These are phyloP conservation scores for Leccinum glutinopallens DNA, from an alignment of 1,284 basidiomycete species.

Conservation along the genomic window DNA sequence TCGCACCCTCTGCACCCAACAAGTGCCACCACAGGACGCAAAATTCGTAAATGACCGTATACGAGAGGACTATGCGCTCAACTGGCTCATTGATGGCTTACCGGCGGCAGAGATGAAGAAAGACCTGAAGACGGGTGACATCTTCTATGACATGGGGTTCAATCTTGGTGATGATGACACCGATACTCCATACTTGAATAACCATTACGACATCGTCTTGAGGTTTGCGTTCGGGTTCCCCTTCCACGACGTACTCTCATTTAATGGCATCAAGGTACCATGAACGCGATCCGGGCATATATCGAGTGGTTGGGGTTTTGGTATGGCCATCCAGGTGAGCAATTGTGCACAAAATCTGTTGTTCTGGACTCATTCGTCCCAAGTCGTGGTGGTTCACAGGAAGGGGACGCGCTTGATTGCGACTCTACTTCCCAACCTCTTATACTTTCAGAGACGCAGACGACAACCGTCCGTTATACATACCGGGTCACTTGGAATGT, in stretches of 20 bases:
- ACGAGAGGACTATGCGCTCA: constrained; percentile 90
- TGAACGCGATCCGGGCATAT: constrained; percentile 62
- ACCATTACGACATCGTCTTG: constrained; percentile 87
- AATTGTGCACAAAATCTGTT: neutral
- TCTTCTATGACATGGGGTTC: constrained; percentile 90
- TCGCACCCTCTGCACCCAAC: constrained; percentile 68
- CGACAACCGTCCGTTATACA: constrained; percentile 83
- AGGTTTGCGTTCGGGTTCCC: constrained; percentile 47
- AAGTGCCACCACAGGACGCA: constrained; percentile 72
- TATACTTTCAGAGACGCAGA: constrained; percentile 60
- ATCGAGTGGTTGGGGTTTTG: constrained; percentile 88
- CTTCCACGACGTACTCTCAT: constrained; percentile 12
- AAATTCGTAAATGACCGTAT: constrained; percentile 93
- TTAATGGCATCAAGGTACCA: constrained; percentile 67
- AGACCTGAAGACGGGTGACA: constrained; percentile 74
- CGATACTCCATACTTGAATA: constrained; percentile 77
- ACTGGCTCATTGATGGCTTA: constrained; percentile 94
- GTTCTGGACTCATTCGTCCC: constrained; percentile 6
- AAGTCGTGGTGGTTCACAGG: constrained; percentile 64
- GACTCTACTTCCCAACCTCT: constrained; percentile 45
- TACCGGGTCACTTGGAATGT: constrained; percentile 90
- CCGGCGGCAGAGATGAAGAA: constrained; percentile 92
- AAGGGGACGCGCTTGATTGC: constrained; percentile 45
- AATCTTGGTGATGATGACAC: constrained; percentile 71
- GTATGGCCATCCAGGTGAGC: constrained; percentile 84